Base-by-base conservation (phyloP, 2,329 filamentous ascomycete genomes). In the Mycosphaerella arachidis region DNA sequence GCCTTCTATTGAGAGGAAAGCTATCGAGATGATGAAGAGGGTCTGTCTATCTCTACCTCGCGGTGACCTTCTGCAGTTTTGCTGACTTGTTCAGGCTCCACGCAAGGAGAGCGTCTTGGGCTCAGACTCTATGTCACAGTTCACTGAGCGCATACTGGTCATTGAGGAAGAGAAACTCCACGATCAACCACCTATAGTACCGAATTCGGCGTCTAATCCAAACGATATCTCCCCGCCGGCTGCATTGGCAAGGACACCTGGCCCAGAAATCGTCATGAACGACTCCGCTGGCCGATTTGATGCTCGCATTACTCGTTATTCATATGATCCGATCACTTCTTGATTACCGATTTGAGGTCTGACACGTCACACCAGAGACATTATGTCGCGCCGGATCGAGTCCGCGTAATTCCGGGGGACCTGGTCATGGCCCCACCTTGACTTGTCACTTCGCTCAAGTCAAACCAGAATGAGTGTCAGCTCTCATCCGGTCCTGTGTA, bases 61-160 rank as follows among this genome's bases (percentile, higher is more conserved):
- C 37, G 16, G 16, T 16, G 16, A 20, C 20, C 37, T 13, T 7
- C 37, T 9, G 3, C 24, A 24, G n/a, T 18, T 29, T 53, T 35
- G 51, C 51, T 37, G 31, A 20, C 37, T 20, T 53, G 4, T 35
- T 4, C 24, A 53, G 51, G 60, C 64, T 4, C 62, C 66, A 24
- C 57, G 62, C 20, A 69, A 68, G 51, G 68, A 71, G 53, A 62
- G 58, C 40, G 63, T 67, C 16, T 69, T 64, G 61, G 64, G 64
- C 46, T 61, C 66, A 7, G 53, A 53, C 8, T 59, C 62, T 24
- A 59, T 52, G n/a, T 63, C 55, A 4, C 58, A 66, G 35, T 50
- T 67, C 3, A 59, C 58, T 12, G 60, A 50, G 10, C 59, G 63
- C 31, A 40, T 68, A 29, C 62, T 68, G 27, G 50, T 57, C 18